Conservation (phyloP, 352 stramenopile genomes). For the Phytophthora tubulina region DNA sequence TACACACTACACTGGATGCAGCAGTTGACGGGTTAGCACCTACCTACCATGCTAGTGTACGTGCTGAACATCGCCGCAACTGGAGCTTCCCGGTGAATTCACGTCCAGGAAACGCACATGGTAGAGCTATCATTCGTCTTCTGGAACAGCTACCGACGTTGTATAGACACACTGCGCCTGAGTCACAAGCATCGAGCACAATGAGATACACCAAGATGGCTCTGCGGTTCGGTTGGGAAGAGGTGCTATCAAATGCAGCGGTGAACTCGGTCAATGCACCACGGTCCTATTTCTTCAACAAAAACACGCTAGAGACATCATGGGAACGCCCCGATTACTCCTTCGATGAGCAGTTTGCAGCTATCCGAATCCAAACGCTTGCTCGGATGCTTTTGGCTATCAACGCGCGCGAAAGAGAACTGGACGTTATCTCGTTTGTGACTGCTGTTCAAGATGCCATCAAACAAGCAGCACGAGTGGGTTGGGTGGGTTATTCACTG, state of each 20-base stretch:
- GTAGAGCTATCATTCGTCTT: conserved; percentile 52
- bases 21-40: conserved; percentile 32
- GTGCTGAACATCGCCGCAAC: conserved; percentile 57
- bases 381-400: conserved; percentile 57
- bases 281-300: conserved; percentile 63
- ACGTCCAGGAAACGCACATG: conserved; percentile 63
- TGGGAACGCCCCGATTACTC: conserved; percentile 72
- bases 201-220: conserved; percentile 62
- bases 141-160: conserved; percentile 50
- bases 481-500: conserved; percentile 76
- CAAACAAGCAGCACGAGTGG: conserved; percentile 29
- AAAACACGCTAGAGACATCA: conserved; percentile 46
- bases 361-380: conserved; percentile 71
- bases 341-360: conserved; percentile 76
- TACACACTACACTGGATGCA: conserved; percentile 27
- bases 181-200: conserved; percentile 16
- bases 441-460: conserved; percentile 47
- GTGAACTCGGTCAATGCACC: not conserved
- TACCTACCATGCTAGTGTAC: conserved; percentile 68
- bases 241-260: conserved; percentile 26
- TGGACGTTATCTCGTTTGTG: conserved; percentile 61
- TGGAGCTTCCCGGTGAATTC: conserved; percentile 60
- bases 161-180: conserved; percentile 33
- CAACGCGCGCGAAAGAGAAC: conserved; percentile 30
- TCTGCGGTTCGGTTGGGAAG: conserved; percentile 77